phyloP scores from a whole-genome alignment of 768 basidiomycete species.

The Coprinopsis strossmayeri region DNA sequence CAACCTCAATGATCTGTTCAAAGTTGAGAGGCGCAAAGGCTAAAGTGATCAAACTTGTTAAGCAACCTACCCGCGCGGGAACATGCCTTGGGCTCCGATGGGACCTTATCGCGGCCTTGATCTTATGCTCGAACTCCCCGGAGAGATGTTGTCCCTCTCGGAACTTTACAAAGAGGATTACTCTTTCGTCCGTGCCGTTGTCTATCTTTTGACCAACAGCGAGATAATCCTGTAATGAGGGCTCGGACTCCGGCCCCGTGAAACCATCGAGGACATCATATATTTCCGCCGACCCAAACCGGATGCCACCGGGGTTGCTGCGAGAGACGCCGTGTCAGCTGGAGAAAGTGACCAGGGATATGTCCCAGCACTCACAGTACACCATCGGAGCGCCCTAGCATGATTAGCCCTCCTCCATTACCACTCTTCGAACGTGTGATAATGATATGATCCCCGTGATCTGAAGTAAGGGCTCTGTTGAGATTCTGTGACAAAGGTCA shows the following conservation, averaged over 20 bases:
- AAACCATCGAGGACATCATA: slow-evolving; percentile 70
- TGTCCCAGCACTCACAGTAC: slow-evolving; percentile 48
- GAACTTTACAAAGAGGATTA: slow-evolving; percentile 70
- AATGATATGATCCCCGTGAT: slow-evolving; percentile 69
- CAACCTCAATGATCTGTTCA: slow-evolving; percentile 57
- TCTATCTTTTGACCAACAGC: slow-evolving; percentile 68
- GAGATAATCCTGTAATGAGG: slow-evolving; percentile 49
- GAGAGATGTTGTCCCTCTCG: slow-evolving; percentile 42
- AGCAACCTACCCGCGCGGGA: slow-evolving; percentile 52
- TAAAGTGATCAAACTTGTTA: not conserved
- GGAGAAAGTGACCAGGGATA: slow-evolving; percentile 8
- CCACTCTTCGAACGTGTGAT: slow-evolving; percentile 58
- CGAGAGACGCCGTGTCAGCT: slow-evolving; percentile 17
- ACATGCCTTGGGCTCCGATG: slow-evolving; percentile 71
- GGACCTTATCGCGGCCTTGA: slow-evolving; percentile 55
- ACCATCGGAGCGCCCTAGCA: slow-evolving; percentile 80
- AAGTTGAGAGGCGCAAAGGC: slow-evolving; percentile 6
- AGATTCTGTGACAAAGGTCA: not conserved
- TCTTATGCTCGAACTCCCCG: slow-evolving; percentile 43
- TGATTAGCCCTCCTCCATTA: slow-evolving; percentile 74
- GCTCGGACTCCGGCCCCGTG: slow-evolving; percentile 22
- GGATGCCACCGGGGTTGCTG: slow-evolving; percentile 77
- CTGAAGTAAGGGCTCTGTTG: slow-evolving; percentile 24
- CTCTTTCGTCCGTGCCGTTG: slow-evolving; percentile 64
- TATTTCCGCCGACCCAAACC: slow-evolving; percentile 76